Base-by-base conservation (phyloP, 2,329 filamentous ascomycete genomes). In the Plectosphaerella cucumerina region DNA sequence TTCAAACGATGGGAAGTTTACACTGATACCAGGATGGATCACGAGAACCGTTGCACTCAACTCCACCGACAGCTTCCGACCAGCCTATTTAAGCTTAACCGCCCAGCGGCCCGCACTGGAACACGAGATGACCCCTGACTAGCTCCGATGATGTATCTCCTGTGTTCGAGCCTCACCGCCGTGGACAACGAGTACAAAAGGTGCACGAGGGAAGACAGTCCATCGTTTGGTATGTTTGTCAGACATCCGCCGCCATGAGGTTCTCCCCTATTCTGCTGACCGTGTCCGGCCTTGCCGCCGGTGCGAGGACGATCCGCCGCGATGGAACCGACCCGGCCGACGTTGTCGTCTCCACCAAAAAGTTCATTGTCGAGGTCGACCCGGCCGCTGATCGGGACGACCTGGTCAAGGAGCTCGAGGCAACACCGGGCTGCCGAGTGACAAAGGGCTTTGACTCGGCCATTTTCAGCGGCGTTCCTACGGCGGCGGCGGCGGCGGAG, bases 401-500 rank as follows among this genome's bases (percentile, higher is more conserved):
- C 15, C 11, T 54, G 14, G 52, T 56, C 12, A 51, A 45, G 17
- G 41, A 56, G 22, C 48, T 56, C 26, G 48, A 50, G 26, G 12
- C 47, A 15, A 22, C 37, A 10, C 47, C 50, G 5, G 54, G 52
- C 5, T 52, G 52, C 39, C 49, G 44, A 18, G 43, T 56, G 15
- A 41, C 52, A 8, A 54, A 56, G 22, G 44, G 64, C 17, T 50
- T 58, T 9, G 53, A 57, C 42, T 64, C 62, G 3, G 55, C 62
- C 18, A 62, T 72, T 44, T 73, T 68, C 51, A 48, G 41, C 3
- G 58, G 56, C 39, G 26, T 55, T 21, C 45, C 51, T n/a, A 39
- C 21, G 70, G 57, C 5, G 73, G 70, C 11, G 72, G 70, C 15
- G 67, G 70, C 4, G 60, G 62, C 10, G 70, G 68, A n/a, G n/a